phyloP scores from a whole-genome alignment of 2,329 filamentous ascomycete species.

The Aspergillus jensenii region DNA sequence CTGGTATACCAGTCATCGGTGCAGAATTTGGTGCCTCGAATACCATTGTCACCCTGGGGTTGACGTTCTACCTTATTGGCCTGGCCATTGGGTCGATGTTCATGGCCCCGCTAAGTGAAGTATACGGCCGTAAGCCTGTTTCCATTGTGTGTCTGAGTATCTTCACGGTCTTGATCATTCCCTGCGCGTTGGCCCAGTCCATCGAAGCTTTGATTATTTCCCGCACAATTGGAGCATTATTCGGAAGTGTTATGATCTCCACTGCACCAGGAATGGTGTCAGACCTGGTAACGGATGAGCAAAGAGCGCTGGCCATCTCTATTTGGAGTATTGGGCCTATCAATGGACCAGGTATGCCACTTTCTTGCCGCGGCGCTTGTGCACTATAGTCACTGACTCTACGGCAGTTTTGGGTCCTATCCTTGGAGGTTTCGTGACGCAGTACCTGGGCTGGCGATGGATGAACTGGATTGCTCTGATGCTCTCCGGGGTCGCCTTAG shows the following conservation, averaged over 20 bases:
- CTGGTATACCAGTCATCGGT: constrained; percentile 67
- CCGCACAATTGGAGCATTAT: constrained; percentile 72
- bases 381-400: constrained; percentile 1
- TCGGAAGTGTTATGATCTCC: constrained; percentile 75
- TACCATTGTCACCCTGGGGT: constrained; percentile 68
- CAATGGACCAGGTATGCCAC: constrained; percentile 61
- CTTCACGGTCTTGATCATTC: constrained; percentile 70
- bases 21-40: constrained; percentile 61
- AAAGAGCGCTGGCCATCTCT: constrained; percentile 77
- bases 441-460: constrained; percentile 79
- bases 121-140: constrained; percentile 53
- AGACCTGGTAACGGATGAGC: constrained; percentile 78
- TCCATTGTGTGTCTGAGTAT: constrained; percentile 65
- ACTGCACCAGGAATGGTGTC: constrained; percentile 81
- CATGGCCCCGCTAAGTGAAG: constrained; percentile 64
- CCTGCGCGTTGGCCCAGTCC: constrained; percentile 68
- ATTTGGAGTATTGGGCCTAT: constrained; percentile 82
- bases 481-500: constrained; percentile 61
- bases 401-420: constrained; percentile 58
- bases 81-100: constrained; percentile 70
- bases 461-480: constrained; percentile 80
- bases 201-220: constrained; percentile 68
- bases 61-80: constrained; percentile 77
- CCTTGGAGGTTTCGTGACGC: constrained; percentile 76
- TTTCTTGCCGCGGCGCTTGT: background rate